These are phyloP conservation scores for Botrytis squamosa DNA, from an alignment of 2,329 filamentous ascomycete species.

Conservation along the genomic window DNA sequence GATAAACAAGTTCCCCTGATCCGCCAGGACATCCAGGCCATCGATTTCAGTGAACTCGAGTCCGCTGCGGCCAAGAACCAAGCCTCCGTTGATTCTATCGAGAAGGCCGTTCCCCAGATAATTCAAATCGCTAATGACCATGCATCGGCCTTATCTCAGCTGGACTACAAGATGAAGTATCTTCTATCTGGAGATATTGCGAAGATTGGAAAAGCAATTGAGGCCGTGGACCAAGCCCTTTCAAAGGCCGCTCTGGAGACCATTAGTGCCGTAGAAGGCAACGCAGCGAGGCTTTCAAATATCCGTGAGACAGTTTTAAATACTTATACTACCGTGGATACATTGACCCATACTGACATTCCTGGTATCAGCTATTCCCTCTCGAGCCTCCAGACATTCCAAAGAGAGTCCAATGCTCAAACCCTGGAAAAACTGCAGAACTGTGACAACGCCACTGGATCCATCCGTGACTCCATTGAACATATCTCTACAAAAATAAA, in stretches of 20 bases:
- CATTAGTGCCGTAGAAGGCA: slow-evolving; percentile 21
- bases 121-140: slow-evolving; percentile 22
- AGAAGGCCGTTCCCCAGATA: slow-evolving; percentile 18
- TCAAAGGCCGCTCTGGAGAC: slow-evolving; percentile 22
- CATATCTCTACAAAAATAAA: slow-evolving; percentile 22
- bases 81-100: slow-evolving; percentile 20
- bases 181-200: slow-evolving; percentile 20
- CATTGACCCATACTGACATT: slow-evolving; percentile 23
- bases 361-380: slow-evolving; percentile 24
- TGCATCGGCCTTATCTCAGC: slow-evolving; percentile 16
- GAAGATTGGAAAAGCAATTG: slow-evolving; percentile 23
- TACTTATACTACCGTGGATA: slow-evolving; percentile 23
- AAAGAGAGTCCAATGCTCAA: slow-evolving; percentile 22
- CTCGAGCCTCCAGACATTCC: slow-evolving; percentile 20
- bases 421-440: slow-evolving; percentile 21
- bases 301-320: slow-evolving; percentile 23
- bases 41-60: slow-evolving; percentile 22
- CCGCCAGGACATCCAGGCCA: slow-evolving; percentile 23
- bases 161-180: slow-evolving; percentile 23
- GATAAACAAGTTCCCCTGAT: slow-evolving; percentile 24
- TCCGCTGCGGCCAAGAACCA: slow-evolving; percentile 16
- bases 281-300: slow-evolving; percentile 21
- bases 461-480: slow-evolving; percentile 24
- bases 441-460: slow-evolving; percentile 19
- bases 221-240: slow-evolving; percentile 21